These are phyloP conservation scores for Pelomyxa schiedti DNA, from an alignment of 78 protist species.

Conservation along the genomic window DNA sequence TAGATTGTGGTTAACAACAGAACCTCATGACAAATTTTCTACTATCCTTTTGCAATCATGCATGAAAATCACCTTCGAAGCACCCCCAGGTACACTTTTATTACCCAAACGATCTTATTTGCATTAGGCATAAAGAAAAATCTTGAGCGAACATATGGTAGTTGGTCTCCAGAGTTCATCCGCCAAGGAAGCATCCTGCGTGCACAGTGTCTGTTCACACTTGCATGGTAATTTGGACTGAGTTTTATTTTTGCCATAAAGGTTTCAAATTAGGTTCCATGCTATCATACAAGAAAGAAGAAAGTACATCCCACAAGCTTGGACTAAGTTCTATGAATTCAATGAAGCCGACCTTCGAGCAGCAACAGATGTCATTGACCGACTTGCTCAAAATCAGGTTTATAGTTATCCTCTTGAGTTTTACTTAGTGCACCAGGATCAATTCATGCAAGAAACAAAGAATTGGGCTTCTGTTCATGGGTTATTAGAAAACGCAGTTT, in stretches of 20 bases:
- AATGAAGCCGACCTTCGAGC: constrained; percentile 43
- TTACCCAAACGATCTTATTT: too few species aligned
- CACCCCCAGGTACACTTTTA: too few species aligned
- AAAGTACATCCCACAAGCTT: constrained; percentile 78
- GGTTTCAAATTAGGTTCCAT: too few species aligned
- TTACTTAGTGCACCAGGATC: too few species aligned
- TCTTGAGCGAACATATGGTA: constrained; percentile 13
- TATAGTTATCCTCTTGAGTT: too few species aligned
- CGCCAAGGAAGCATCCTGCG: constrained; percentile 52
- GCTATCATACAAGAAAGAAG: constrained; percentile 67
- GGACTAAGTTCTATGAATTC: constrained; percentile 80
- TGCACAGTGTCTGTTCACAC: constrained; percentile 51
- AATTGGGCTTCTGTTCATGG: constrained; percentile 42
- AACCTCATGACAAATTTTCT: constrained; percentile 55
- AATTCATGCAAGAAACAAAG: too few species aligned
- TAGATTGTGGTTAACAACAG: constrained; percentile 74
- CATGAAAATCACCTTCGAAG: constrained; percentile 58
- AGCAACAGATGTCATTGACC: neutral
- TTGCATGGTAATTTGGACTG: too few species aligned
- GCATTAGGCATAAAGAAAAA: constrained; percentile 42
- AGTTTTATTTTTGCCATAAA: too few species aligned
- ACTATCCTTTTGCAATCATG: constrained; percentile 45
- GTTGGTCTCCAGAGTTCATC: neutral
- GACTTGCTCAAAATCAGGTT: too few species aligned
- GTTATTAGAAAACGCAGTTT: constrained; percentile 18